phyloP scores from a whole-genome alignment of 2,329 filamentous ascomycete species.

The Arthrobotrys sphaeroides region DNA sequence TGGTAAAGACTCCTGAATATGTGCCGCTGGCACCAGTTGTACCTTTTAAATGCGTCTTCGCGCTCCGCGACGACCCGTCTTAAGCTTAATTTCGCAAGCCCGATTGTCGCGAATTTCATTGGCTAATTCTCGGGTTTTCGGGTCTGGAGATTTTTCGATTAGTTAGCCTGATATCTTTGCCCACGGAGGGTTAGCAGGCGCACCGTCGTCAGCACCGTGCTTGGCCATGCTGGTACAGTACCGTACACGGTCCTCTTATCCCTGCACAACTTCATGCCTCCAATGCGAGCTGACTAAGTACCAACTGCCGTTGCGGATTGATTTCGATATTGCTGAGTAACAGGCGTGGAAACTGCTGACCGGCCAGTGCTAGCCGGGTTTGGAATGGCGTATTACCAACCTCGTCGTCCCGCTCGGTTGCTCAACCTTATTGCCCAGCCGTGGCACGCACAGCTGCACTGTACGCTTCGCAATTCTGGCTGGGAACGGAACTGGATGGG shows the following conservation, averaged over 20 bases:
- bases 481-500: background rate
- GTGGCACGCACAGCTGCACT: background rate
- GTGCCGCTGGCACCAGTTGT: background rate
- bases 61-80: background rate
- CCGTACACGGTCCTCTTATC: background rate
- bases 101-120: background rate
- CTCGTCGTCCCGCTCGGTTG: slow-evolving; percentile 9
- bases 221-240: background rate
- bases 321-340: slow-evolving; percentile 9
- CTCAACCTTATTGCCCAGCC: slow-evolving; percentile 3
- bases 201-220: background rate
- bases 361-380: no score
- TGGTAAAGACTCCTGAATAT: background rate
- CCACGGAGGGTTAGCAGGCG: background rate
- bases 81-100: background rate
- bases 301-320: background rate
- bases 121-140: background rate
- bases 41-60: background rate
- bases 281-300: slow-evolving; percentile 4
- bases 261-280: background rate
- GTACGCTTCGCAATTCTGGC: background rate
- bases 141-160: background rate
- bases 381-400: background rate
- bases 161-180: background rate
- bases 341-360: background rate